These are phyloP conservation scores for Scleroderma citrinum DNA, from an alignment of 768 basidiomycete species.

Conservation along the genomic window DNA sequence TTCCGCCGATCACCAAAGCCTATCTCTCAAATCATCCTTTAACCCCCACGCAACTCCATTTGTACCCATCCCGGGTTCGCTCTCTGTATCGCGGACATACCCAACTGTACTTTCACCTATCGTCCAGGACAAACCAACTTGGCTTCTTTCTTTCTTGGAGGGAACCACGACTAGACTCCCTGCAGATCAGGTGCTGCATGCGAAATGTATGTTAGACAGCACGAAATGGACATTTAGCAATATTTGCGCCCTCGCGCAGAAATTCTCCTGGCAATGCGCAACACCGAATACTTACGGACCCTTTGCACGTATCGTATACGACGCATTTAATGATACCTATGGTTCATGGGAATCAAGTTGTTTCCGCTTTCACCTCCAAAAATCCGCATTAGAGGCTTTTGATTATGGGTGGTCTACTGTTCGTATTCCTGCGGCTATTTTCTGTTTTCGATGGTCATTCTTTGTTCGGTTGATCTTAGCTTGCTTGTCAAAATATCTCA, in stretches of 20 bases:
- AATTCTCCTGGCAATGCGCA: conserved; percentile 21
- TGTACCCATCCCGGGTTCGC: neutral
- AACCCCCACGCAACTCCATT: conserved; percentile 6
- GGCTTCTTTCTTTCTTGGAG: neutral
- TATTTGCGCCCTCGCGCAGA: conserved; percentile 22
- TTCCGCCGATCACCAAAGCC: neutral
- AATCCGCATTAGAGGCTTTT: conserved; percentile 20
- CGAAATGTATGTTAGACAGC: neutral
- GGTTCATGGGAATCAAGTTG: conserved; percentile 18
- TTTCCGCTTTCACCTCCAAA: conserved; percentile 23
- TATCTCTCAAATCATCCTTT: neutral
- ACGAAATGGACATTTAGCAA: conserved; percentile 3
- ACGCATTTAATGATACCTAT: conserved; percentile 7
- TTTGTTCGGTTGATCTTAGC: neutral
- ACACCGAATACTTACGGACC: conserved; percentile 5
- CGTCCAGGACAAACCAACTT: neutral
- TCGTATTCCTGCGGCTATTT: conserved; percentile 3
- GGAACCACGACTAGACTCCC: neutral
- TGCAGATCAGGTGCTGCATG: neutral
- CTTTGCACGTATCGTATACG: conserved; percentile 21
- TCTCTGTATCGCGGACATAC: neutral
- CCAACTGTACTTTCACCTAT: neutral
- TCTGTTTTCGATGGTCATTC: conserved; percentile 3
- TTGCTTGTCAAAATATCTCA: conserved; percentile 10
- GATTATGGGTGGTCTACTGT: conserved; percentile 23